These are phyloP conservation scores for Fusarium sp. DNA, from an alignment of 2,329 filamentous ascomycete species.

Conservation along the genomic window DNA sequence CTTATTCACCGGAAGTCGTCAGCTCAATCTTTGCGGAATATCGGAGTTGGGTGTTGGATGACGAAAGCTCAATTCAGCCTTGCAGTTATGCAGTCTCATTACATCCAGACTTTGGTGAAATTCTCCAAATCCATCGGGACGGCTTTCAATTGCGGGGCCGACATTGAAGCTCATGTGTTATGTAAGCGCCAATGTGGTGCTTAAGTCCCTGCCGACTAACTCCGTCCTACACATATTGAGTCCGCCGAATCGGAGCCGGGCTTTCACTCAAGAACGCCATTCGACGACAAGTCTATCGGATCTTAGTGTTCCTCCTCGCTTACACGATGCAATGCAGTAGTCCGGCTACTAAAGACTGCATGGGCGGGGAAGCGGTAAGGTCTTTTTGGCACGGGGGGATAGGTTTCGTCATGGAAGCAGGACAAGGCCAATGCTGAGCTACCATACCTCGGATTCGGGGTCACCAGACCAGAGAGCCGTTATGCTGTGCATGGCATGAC, in stretches of 20 bases:
- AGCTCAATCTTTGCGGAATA: constrained; percentile 4
- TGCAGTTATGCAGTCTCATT: constrained; percentile 10
- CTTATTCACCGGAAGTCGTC: constrained; percentile 16
- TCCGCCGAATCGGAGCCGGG: constrained; percentile 39
- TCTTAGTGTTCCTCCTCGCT: constrained; percentile 8
- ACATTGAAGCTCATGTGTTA: constrained; percentile 7
- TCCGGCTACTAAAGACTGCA: neutral
- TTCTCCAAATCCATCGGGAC: constrained; percentile 28
- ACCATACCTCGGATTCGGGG: constrained; percentile 8
- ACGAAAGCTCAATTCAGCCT: constrained; percentile 30
- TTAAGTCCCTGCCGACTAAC: constrained; percentile 45
- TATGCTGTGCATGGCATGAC: constrained; percentile 15
- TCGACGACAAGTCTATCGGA: constrained; percentile 5
- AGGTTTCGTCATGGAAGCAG: constrained; percentile 22
- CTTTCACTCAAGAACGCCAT: neutral
- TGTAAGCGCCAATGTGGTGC: constrained; percentile 25
- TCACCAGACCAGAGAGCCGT: constrained; percentile 19
- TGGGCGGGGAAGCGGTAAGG: constrained; percentile 12
- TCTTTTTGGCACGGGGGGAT: neutral
- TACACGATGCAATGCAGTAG: constrained; percentile 27
- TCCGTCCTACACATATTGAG: constrained; percentile 25
- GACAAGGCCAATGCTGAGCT: neutral
- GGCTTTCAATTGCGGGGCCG: constrained; percentile 30
- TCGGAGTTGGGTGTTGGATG: constrained; percentile 10
- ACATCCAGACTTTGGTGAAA: constrained; percentile 7